These are phyloP conservation scores for Purshia tridentata DNA, from an alignment of 306 rosid species.

Conservation along the genomic window DNA sequence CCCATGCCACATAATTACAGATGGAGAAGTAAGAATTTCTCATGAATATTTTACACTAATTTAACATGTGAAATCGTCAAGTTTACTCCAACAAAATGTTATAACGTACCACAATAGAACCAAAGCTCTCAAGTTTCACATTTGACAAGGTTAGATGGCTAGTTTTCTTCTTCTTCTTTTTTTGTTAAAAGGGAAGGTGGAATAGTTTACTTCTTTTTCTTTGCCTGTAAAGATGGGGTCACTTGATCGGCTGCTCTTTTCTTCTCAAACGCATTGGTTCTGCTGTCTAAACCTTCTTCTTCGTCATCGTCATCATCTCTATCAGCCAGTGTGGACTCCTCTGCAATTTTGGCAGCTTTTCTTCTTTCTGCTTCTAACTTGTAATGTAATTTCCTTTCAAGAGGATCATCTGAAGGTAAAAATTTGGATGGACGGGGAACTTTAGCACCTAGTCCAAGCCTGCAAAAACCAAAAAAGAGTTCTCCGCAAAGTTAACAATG, in stretches of 20 bases:
- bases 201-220: slow-evolving; percentile 51
- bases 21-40: not conserved
- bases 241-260: slow-evolving; percentile 47
- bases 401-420: slow-evolving; percentile 61
- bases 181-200: not conserved
- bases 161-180: not conserved
- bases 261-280: slow-evolving; percentile 60
- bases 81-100: not conserved
- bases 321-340: slow-evolving; percentile 33
- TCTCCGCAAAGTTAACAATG: not conserved
- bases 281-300: slow-evolving; percentile 53
- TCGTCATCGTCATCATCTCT: slow-evolving; percentile 36
- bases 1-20: not conserved
- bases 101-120: not conserved
- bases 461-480: slow-evolving; percentile 19
- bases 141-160: not conserved
- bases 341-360: slow-evolving; percentile 51
- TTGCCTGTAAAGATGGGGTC: slow-evolving; percentile 27
- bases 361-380: slow-evolving; percentile 53
- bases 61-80: not conserved
- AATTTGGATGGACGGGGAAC: slow-evolving; percentile 51
- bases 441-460: slow-evolving; percentile 93
- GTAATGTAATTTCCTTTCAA: slow-evolving; percentile 60
- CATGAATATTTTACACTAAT: not conserved
- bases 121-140: not conserved